Evolutionary conservation across 352 stramenopile species (phyloP), one percentile per base, ranked within the genome.

Genomic region (Pythium phragmitis): DNA sequence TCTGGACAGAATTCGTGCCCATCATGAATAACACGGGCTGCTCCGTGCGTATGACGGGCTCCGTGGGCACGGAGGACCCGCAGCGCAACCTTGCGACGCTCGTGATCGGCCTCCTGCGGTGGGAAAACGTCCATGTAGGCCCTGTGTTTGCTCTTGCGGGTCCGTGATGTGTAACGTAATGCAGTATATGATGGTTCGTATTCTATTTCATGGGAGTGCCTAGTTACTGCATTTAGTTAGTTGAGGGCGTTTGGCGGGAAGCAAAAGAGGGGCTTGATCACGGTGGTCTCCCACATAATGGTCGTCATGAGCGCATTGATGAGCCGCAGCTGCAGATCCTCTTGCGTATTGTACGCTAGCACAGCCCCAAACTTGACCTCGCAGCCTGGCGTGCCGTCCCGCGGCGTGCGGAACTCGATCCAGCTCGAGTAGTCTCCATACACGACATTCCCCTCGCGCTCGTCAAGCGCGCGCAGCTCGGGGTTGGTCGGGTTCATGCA

Each of bases 351-450:
- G 67, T 86, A 87, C 64, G 79, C 76, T 9, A 78, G 76, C 19
- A 77, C 72, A 26, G 74, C 77, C 36, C 83, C 76, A 63, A 89
- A 89, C 63, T 87, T 87, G 69, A 89, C 76, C 28, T 75, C 72
- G 33, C 77, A 83, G 11, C 78, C 76, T 3, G 26, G 66, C 19
- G 36, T 50, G 53, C 63, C 53, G 58, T 82, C 74, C 2, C 63
- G 26, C 6, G 67, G 67, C 21, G 60, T 39, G 34, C 68, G 67
- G 69, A 89, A 89, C 64, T 80, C 73, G 64, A 80, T 69, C 48
- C 63, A 73, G 47, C 63, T 75, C 7, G 36, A 73, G n/a, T 49
- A 67, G 28, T 80, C 72, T 39, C 60, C 64, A 56, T 72, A 79
- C 7, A 76, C 60, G n/a, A 80, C 46, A 43, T 70, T 57, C 42